Evolutionary conservation across 202 grass and related monocot species (phyloP), one percentile per base, ranked within the genome.

Genomic region (Panicum virgatum): DNA sequence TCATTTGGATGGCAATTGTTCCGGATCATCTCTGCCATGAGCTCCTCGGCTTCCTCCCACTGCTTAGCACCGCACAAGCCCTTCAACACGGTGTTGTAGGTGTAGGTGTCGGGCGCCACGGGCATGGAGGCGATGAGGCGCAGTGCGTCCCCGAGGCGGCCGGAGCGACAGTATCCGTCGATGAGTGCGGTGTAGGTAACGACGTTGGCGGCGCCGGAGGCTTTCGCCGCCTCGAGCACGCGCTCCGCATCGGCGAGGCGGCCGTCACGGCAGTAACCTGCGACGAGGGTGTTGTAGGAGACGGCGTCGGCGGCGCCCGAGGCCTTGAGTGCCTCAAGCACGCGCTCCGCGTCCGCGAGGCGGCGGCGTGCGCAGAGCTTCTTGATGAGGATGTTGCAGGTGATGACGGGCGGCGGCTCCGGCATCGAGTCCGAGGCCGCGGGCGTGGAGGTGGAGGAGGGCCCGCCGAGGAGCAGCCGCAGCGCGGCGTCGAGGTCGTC

Each of bases 1-100:
- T 90, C 82, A 43, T 93, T 89, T 0, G 91, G 87, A 22, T 71
- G 85, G 69, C 87, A 93, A 11, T 45, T 44, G 16, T 77, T 85
- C 48, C 56, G 69, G 69, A 80, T 73, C 91, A 93, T 93, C 80
- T 87, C 66, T 2, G 47, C 57, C 74, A 90, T 81, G 63, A 93
- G 62, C 79, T 83, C 78, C 46, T 90, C 68, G 10, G 87, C 87
- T 9, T 85, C 60, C 14, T 77, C 77, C 54, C 88, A 89, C 47
- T 65, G 45, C 29, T 69, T 81, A 15, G 82, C 85, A 46, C 73
- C 63, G 58, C 91, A 93, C 11, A 93, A 43, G 56, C 81, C 71
- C 82, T 90, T 86, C 48, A 93, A 23, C 78, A 93, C 75, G 56
- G 91, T 93, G 82, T 93, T 93, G 66, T 90, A 93, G 39, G 91